Percentiles rank a stretch among this genome's conserved stretches.
Conservation (phyloP, 2,329 filamentous ascomycete species). For the Macrophomina phaseolina region DNA sequence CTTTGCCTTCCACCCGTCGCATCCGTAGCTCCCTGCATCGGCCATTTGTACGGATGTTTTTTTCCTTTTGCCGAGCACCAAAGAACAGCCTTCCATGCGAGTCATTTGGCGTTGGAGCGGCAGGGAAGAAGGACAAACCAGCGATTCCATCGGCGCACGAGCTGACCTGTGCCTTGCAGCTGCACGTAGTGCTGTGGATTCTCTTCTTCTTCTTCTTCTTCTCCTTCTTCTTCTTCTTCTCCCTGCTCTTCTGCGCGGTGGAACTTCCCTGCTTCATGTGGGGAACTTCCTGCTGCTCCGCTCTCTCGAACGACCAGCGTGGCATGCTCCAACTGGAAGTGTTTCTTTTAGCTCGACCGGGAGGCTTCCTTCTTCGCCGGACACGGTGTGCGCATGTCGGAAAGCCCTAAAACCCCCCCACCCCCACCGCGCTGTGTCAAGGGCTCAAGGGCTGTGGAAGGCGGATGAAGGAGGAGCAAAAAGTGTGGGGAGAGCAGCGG, state of each 20-base stretch:
- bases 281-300: neutral
- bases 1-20: neutral
- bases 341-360: neutral
- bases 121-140: neutral
- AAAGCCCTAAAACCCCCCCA: neutral
- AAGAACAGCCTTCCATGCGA: neutral
- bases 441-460: too few relatives aligned
- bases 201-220: neutral
- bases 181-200: neutral
- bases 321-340: slow-evolving; percentile 17
- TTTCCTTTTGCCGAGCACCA: neutral
- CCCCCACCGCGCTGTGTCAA: neutral
- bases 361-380: neutral
- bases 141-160: neutral
- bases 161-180: slow-evolving; percentile 18
- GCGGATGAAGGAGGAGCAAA: neutral
- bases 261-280: neutral
- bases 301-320: slow-evolving; percentile 8
- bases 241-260: neutral
- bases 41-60: neutral
- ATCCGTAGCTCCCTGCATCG: neutral
- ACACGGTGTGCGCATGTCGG: neutral
- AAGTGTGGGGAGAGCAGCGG: neutral
- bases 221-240: too few relatives aligned
- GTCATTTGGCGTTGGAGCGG: slow-evolving; percentile 12